Evolutionary conservation across 164 flowering plant genomes (phyloP), one percentile per base, ranked within the genome.

Genomic region (Magnolia officinalis): DNA sequence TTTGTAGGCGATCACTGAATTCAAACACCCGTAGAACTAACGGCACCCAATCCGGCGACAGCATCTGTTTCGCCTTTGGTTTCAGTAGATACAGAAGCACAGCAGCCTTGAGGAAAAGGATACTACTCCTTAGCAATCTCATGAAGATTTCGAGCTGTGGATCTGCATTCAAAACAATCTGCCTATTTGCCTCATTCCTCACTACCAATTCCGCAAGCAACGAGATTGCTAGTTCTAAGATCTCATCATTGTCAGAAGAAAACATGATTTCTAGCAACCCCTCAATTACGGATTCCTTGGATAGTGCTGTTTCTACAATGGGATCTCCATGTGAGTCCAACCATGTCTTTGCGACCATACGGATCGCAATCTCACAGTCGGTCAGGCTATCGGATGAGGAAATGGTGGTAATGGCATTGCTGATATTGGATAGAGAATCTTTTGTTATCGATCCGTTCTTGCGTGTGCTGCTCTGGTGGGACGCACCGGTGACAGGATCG

Each of bases 11-110:
- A 59, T 84, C 91, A 3, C 94, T 94, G 61, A 83, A 89, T 69
- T 90, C 92, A n/a, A 90, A 63, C 23, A 92, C 90, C 61, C 92
- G 78, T 16, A 92, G 87, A 26, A 85, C 82, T 58, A 90, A 72
- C n/a, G 92, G 90, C 14, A 90, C 76, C 92, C 90, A 92, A 24
- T 90, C 90, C 7, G 68, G 76, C 0, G 90, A 88, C 50, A 83
- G 74, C 96, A 92, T 86, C 80, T 89, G 92, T 65, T 87, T 87
- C 8, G 92, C 92, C 82, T 77, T 81, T 50, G 96, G 96, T 78
- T 86, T 90, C 78, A 86, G 49, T 8, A 87, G 80, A 76, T 88
- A 85, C 31, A 92, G 90, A 70, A 90, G 78, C 74, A 86, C 87
- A 1, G 89, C 85, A 14, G 92, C 85, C 81, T 90, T 92, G 29